A percentile compares a stretch with the other conserved stretches of the same genome.
Conservation (phyloP, 23 red algal genomes). For the Agarophyton chilense region DNA sequence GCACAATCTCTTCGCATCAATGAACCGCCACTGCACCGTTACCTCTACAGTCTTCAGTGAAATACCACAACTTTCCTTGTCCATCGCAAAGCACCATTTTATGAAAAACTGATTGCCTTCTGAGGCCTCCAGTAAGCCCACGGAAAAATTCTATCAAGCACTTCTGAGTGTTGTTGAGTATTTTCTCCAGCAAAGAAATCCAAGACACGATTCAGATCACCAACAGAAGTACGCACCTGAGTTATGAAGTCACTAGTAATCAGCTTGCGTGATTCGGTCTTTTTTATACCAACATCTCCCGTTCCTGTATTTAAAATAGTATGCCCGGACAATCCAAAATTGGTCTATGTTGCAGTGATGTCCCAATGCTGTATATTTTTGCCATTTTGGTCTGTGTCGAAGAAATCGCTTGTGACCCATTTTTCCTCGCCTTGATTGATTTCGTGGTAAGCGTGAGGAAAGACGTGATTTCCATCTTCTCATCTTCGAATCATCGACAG, state of each 20-base stretch:
- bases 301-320: not conserved
- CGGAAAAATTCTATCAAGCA: not conserved
- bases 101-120: not conserved
- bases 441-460: slow-evolving; percentile 1
- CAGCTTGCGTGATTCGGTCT: not conserved
- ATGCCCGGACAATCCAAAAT: not conserved
- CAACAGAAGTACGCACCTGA: not conserved
- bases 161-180: not conserved
- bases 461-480: slow-evolving; percentile 16
- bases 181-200: slow-evolving; percentile 12
- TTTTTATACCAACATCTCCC: not conserved
- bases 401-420: slow-evolving; percentile 24
- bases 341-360: not conserved
- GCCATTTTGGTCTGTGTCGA: slow-evolving; percentile 25
- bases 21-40: too few relatives aligned
- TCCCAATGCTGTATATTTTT: slow-evolving; percentile 36
- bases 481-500: not conserved
- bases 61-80: slow-evolving; percentile 17
- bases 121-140: not conserved
- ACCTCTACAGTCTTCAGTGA: too few relatives aligned
- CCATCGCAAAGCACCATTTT: not conserved
- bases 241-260: not conserved
- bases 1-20: too few relatives aligned
- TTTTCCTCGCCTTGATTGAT: slow-evolving; percentile 9
- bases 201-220: not conserved